Conservation (phyloP, 257 asterid species). For the Oldenlandia corymbosa region DNA sequence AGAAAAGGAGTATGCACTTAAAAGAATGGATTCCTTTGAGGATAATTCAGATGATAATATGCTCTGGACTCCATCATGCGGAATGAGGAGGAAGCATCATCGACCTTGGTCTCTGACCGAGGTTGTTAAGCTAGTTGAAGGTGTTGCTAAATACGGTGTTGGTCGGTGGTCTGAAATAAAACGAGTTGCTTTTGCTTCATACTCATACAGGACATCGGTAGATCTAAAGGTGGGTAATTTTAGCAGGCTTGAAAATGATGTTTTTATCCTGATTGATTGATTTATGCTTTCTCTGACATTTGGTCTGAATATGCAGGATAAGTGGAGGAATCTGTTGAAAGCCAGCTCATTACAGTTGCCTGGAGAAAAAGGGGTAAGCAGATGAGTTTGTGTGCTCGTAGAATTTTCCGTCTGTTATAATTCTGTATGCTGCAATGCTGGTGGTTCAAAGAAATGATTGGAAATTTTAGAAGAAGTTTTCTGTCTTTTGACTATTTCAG, state of each 20-base stretch:
- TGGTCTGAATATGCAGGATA: constrained; percentile 51
- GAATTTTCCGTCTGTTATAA: not conserved
- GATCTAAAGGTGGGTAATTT: constrained; percentile 70
- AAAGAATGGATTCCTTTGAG: constrained; percentile 31
- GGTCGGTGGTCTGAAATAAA: constrained; percentile 99
- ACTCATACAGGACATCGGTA: constrained; percentile 90
- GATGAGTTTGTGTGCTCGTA: not conserved
- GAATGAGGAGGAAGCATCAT: constrained; percentile 89
- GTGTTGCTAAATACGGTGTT: constrained; percentile 87
- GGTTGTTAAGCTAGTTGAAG: constrained; percentile 91
- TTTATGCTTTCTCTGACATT: not conserved
- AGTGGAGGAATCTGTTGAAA: constrained; percentile 95
- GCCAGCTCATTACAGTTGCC: constrained; percentile 80
- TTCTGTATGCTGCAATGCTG: not conserved
- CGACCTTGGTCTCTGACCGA: constrained; percentile 90
- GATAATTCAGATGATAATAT: constrained; percentile 56
- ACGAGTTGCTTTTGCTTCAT: constrained; percentile 74
- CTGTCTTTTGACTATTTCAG: too few species aligned
- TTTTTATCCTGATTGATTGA: not conserved
- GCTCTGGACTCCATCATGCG: constrained; percentile 48
- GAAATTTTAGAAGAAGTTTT: too few species aligned
- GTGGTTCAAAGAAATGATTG: too few species aligned
- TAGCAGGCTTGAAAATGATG: not conserved
- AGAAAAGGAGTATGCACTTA: constrained; percentile 40
- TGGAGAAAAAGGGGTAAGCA: constrained; percentile 69